Evolutionary conservation across 805 yeast species (phyloP), one percentile per base, ranked within the genome.

Genomic region (Nakazawaea laoshanensis): DNA sequence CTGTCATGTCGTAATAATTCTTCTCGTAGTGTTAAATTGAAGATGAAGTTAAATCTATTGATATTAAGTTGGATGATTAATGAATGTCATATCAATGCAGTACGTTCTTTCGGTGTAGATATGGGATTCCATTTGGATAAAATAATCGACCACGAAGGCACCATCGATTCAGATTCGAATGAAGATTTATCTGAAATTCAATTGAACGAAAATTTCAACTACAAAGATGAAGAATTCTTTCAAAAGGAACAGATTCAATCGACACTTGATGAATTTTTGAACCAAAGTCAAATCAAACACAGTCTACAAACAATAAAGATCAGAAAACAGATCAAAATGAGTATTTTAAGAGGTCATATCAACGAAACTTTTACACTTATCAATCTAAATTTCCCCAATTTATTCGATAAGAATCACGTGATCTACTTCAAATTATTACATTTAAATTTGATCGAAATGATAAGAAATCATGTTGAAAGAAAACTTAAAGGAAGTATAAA

Each of bases 391-490:
- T 78, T 74, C 48, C 88, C 89, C 1, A 70, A 71, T 18, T 56
- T 82, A 17, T 57, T 83, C 24, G 89, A 81, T 42, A 60, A 65
- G 24, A 71, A 78, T 44, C 73, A 73, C 32, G 62, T 67, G 18
- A 57, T 85, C 17, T 85, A 85, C 52, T 86, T 85, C 58, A 72
- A 78, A 47, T 57, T 87, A 24, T 57, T 86, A 38, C 64, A 88
- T 31, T 59, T 86, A 42, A 80, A 79, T 45, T 60, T 88, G 42
- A 77, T 86, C 23, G 96, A 88, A 53, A 75, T 82, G 73, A 85
- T 87, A 23, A 57, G 89, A 24, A 49, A 49, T n/a, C 73, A 75
- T 27, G 58, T 63, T 30, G 43, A 46, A 14, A 40, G 48, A 9
- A 43, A 52, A 23, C 35, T 45, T 11, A 38, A 44, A 11, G 45